Evolutionary conservation across 2,329 filamentous ascomycete species (phyloP).

Genomic region (Polychaeton citri): DNA sequence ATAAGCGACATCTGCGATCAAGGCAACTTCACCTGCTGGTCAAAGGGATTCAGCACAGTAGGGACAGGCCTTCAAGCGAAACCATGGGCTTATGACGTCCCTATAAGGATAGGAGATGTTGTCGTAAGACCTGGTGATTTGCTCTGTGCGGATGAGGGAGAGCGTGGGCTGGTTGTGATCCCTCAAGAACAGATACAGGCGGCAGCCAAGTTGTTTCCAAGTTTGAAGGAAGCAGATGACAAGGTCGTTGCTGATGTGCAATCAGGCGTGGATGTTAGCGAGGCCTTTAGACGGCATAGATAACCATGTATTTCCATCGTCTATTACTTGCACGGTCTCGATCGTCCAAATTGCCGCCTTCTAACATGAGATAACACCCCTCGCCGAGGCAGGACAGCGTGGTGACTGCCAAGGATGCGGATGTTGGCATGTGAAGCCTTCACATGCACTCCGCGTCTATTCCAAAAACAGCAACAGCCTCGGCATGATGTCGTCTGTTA

Average conservation of each 20-base stretch:
- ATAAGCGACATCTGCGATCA: conserved; percentile 34
- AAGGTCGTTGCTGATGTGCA: conserved; percentile 44
- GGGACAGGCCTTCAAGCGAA: conserved; percentile 44
- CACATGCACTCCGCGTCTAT: too few species aligned
- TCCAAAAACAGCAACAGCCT: too few species aligned
- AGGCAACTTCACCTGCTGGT: conserved; percentile 36
- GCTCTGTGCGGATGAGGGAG: conserved; percentile 54
- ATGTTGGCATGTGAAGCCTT: neutral
- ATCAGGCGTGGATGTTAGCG: conserved; percentile 47
- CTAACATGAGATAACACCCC: neutral
- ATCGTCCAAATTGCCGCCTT: too few species aligned
- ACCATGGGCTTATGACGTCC: conserved; percentile 38
- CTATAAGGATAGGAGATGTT: conserved; percentile 25
- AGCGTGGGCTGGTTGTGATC: conserved; percentile 54
- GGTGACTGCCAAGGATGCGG: too few species aligned
- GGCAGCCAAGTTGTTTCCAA: conserved; percentile 48
- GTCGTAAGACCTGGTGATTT: conserved; percentile 45
- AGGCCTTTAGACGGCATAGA: conserved; percentile 50
- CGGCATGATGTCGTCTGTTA: neutral
- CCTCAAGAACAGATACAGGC: conserved; percentile 46
- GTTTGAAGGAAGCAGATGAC: conserved; percentile 29
- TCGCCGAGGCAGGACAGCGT: neutral
- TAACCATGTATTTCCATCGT: neutral
- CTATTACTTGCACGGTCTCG: too few species aligned
- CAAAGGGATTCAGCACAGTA: conserved; percentile 43